Conservation (phyloP, 2,329 filamentous ascomycete species). For the Metarhizium sp. region DNA sequence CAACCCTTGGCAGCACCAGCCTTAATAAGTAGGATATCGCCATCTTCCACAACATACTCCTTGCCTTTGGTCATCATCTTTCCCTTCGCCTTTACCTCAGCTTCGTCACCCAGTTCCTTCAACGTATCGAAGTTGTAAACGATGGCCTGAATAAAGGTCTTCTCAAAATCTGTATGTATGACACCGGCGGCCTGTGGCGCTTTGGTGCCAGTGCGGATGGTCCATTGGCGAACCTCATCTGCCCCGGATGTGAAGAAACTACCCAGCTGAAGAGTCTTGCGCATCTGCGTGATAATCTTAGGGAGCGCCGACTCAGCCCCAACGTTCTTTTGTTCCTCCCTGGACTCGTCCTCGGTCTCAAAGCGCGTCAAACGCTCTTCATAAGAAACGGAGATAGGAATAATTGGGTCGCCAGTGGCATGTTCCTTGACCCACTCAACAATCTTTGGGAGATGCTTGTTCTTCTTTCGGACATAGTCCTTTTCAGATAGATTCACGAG, state of each 20-base stretch:
- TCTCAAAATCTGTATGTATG: conserved; percentile 97
- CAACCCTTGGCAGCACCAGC: conserved; percentile 70
- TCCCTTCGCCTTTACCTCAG: conserved; percentile 81
- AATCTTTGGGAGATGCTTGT: conserved; percentile 93
- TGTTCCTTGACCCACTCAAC: conserved; percentile 93
- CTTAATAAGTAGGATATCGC: conserved; percentile 81
- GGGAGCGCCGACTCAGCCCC: conserved; percentile 82
- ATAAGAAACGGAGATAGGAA: conserved; percentile 85
- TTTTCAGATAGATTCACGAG: conserved; percentile 94
- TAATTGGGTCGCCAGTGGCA: conserved; percentile 77
- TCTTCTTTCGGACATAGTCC: conserved; percentile 98
- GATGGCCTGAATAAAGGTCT: conserved; percentile 96
- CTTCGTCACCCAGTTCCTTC: conserved; percentile 82
- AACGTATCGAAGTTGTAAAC: conserved; percentile 82
- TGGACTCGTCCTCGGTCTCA: conserved; percentile 64
- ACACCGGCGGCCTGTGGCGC: conserved; percentile 96
- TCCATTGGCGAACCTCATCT: conserved; percentile 98
- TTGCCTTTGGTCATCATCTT: conserved; percentile 99
- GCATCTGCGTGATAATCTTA: conserved; percentile 89
- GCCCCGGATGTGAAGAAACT: conserved; percentile 96
- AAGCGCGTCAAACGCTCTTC: conserved; percentile 86
- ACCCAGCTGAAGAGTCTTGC: conserved; percentile 78
- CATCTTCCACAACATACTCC: conserved; percentile 85
- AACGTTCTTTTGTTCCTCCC: conserved; percentile 81
- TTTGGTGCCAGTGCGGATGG: conserved; percentile 89